These are phyloP conservation scores for Aspergillus aculeatus DNA, from an alignment of 2,329 filamentous ascomycete genomes.

Conservation along the genomic window DNA sequence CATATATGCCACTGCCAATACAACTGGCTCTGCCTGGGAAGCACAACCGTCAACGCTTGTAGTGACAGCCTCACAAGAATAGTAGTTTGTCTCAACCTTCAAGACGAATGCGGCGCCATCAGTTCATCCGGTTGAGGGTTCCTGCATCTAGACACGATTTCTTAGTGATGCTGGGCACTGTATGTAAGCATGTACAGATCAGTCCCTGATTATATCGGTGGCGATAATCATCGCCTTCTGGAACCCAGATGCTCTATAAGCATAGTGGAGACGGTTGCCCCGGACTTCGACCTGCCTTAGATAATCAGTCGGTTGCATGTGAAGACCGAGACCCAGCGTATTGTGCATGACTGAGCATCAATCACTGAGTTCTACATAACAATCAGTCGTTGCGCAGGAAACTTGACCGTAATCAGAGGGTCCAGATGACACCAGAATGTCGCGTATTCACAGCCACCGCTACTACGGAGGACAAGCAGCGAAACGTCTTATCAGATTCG, in stretches of 20 bases:
- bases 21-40: no score
- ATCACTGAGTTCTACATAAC: no score
- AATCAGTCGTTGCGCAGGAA: no score
- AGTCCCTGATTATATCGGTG: background rate
- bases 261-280: conserved; percentile 6
- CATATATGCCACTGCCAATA: background rate
- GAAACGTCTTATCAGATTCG: background rate
- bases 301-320: conserved; percentile 1
- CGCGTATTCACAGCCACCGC: no score
- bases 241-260: conserved; percentile 8
- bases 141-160: background rate
- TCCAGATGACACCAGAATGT: no score
- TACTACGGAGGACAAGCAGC: background rate
- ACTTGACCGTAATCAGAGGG: background rate
- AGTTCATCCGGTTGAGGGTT: background rate
- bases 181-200: background rate
- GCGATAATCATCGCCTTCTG: background rate
- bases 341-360: no score
- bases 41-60: background rate
- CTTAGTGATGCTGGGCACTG: background rate
- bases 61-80: background rate
- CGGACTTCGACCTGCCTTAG: conserved; percentile 1
- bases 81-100: background rate
- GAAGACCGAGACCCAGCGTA: background rate
- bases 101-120: background rate